Evolutionary conservation across 1,139 yeast genomes (phyloP), one percentile per base, ranked within the genome.

Genomic region (Kodamaea fungicola): DNA sequence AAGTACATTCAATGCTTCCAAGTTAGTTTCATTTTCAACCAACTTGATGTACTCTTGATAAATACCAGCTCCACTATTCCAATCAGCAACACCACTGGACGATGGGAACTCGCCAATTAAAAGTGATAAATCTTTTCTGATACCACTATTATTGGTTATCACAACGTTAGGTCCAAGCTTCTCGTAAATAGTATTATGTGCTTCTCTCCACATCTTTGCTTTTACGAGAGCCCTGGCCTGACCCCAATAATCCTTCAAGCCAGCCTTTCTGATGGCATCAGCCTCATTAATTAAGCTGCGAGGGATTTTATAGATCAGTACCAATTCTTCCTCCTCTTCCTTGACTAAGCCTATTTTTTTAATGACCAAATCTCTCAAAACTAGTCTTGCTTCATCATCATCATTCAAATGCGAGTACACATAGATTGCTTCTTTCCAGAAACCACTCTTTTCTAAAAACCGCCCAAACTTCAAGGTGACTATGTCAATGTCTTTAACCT

Each of bases 81-180:
- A 87, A 19, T 65, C 67, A 1, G 76, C 57, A 10, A 78, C 65
- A 3, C 71, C 69, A 10, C 64, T 50, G 4, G 42, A 39, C 35
- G 64, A 61, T 4, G 83, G 80, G 54, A 84, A 75, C 46, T 61
- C 46, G 1, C 55, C 39, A 29, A 83, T 54, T 5, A 86, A 50
- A 1, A 52, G 55, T 9, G 59, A 50, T 23, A 35, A 39, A n/a
- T 36, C 40, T 9, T 58, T 51, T 3, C 53, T 57, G 7, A 74
- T 52, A 4, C 57, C 50, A 4, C 61, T 54, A 7, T 68, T 61
- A 39, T 71, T 64, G 9, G 73, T 64, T 22, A 85, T 72, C 23
- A 82, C 73, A 22, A 79, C 71, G 32, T 59, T 51, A 8, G 97
- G 97, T 0, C 92, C 97, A 28, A 89, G 82, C 10, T 68, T 57